Evolutionary conservation across 1,284 basidiomycete genomes (phyloP).

Genomic region (Kwoniella shivajii): DNA sequence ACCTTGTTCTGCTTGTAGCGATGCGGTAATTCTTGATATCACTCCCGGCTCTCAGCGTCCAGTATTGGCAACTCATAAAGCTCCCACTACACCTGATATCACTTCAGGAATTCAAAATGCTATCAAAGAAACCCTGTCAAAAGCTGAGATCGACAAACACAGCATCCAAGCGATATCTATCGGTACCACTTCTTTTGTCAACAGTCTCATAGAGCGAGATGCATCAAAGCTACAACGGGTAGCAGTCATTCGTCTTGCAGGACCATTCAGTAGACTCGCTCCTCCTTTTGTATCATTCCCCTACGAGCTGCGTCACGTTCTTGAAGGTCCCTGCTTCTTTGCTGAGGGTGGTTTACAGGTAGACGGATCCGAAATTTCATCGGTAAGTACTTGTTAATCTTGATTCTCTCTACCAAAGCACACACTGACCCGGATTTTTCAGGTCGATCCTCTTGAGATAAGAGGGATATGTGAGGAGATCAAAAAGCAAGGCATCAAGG

Average conservation of each 20-base stretch:
- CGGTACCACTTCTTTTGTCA: slow-evolving; percentile 48
- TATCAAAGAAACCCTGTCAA: slow-evolving; percentile 22
- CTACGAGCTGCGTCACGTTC: slow-evolving; percentile 30
- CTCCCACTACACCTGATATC: slow-evolving; percentile 60
- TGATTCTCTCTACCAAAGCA: no score
- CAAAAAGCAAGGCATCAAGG: slow-evolving; percentile 30
- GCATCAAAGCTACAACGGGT: slow-evolving; percentile 30
- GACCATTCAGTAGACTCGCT: slow-evolving; percentile 29
- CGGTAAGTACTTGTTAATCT: slow-evolving; percentile 11
- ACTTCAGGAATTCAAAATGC: slow-evolving; percentile 58
- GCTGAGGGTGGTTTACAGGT: slow-evolving; percentile 43
- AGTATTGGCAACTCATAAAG: slow-evolving; percentile 60
- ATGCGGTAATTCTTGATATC: slow-evolving; percentile 61
- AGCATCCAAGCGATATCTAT: slow-evolving; percentile 37
- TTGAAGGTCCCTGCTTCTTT: slow-evolving; percentile 37
- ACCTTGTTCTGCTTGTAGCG: slow-evolving; percentile 33
- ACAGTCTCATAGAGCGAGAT: slow-evolving; percentile 38
- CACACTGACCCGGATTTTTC: no score
- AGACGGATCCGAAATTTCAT: slow-evolving; percentile 35
- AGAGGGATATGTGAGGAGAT: slow-evolving; percentile 33
- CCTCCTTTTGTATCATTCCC: slow-evolving; percentile 45
- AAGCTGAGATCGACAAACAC: slow-evolving; percentile 12
- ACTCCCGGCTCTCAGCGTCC: slow-evolving; percentile 33
- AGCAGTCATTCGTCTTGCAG: slow-evolving; percentile 45
- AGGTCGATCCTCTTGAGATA: slow-evolving; percentile 41